Base-by-base conservation (phyloP, 192 early-diverging fungal species). In the Rhizoclosmatium sp. region DNA sequence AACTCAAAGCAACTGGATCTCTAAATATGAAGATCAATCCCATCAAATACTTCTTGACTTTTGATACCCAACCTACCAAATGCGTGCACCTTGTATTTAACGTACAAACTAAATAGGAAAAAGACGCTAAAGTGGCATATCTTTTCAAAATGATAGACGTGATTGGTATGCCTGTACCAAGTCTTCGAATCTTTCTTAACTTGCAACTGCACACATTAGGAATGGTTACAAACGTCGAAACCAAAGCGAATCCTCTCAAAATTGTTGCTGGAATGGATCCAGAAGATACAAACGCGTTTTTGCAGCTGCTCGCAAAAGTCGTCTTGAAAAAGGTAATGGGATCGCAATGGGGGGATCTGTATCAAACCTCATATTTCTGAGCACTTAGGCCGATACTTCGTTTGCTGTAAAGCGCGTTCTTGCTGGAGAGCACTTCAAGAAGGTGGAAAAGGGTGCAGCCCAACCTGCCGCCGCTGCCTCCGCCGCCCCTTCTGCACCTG, bases 221-320 rank as follows among this genome's bases (percentile, higher is more conserved):
- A 39, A 75, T 87, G 41, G 71, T 86, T 12, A 84, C 84, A 23
- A 86, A 85, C 40, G 82, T 80, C 23, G 79, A 84, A 21, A 74
- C 87, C 23, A 78, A 77, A n/a, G 80, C 82, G 14, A 88, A 89
- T 65, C 89, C 89, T 1, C 67, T 86, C 42, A 90, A 90, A 79
- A 85, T 90, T 44, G 86, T 90, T 5, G 89, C 89, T 47, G 89
- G 89, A 65, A 54, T 88, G 81, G 89, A 90, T 47, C 83, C 86
- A 12, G 88, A 88, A 49, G 86, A 89, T 47, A 90, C 89, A 2
- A 90, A 90, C 77, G 65, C 75, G 21, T 82, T 90, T 40, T 67
- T 90, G 58, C 89, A 89, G 71, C 65, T 88, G n/a, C 59, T 90
- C 46, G 87, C 77, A 3, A 86, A 86, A 82, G 83, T 81, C 3